Conservation (phyloP, 2,329 filamentous ascomycete species). For the Cyanodermella asteris region DNA sequence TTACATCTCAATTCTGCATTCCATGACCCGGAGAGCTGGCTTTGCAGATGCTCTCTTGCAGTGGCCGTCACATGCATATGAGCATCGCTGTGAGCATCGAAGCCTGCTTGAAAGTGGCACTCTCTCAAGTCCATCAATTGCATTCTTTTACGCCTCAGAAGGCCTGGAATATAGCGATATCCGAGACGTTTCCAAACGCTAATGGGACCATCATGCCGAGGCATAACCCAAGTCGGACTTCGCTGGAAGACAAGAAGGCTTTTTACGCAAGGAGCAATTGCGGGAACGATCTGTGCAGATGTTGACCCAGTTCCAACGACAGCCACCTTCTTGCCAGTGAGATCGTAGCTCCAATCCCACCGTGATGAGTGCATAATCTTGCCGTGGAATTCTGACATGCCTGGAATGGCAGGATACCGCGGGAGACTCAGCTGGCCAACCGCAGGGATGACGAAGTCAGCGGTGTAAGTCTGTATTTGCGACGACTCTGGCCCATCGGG, state of each 20-base stretch:
- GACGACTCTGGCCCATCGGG: constrained; percentile 34
- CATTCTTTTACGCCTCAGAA: constrained; percentile 28
- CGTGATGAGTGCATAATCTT: constrained; percentile 1
- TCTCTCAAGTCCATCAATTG: constrained; percentile 34
- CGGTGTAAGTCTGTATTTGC: constrained; percentile 28
- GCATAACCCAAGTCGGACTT: constrained; percentile 28
- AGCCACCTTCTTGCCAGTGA: constrained; percentile 11
- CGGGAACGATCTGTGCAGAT: constrained; percentile 30
- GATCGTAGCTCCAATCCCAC: constrained; percentile 6
- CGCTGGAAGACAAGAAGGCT: constrained; percentile 25
- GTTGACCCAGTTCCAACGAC: constrained; percentile 22
- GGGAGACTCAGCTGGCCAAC: constrained; percentile 25
- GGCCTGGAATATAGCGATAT: constrained; percentile 1
- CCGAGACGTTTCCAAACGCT: constrained; percentile 4
- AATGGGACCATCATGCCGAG: constrained; percentile 5
- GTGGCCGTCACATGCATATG: constrained; percentile 21
- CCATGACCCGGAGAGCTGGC: constrained; percentile 9
- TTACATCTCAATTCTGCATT: constrained; percentile 27
- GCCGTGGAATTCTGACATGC: neutral
- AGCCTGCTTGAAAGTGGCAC: constrained; percentile 21
- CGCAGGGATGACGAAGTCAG: constrained; percentile 34
- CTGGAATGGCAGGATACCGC: neutral
- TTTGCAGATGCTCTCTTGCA: constrained; percentile 15
- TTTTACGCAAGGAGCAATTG: constrained; percentile 23
- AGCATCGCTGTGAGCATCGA: constrained; percentile 17